Percentiles rank a stretch among this genome's conserved stretches.
Conservation (phyloP, 2,329 filamentous ascomycete genomes). For the Penicillium sp. region DNA sequence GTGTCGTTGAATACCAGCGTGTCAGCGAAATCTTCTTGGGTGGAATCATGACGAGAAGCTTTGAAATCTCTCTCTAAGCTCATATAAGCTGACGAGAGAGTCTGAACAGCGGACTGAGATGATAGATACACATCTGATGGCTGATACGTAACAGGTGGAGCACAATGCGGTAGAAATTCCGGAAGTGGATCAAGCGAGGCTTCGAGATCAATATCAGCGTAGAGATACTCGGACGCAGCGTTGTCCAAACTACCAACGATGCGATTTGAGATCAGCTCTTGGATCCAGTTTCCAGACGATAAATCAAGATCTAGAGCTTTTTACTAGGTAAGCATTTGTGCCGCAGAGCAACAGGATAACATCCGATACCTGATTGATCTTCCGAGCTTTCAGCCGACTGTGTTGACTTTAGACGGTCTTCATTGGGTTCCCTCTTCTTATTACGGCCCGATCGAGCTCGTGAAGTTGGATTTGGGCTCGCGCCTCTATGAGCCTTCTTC, state of each 20-base stretch:
- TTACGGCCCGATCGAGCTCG: background rate
- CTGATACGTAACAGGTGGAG: background rate
- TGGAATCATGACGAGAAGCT: background rate
- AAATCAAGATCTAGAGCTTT: conserved; percentile 24
- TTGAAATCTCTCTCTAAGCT: conserved; percentile 2
- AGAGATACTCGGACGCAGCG: background rate
- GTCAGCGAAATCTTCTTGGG: background rate
- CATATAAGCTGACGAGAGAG: background rate
- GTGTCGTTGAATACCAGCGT: background rate
- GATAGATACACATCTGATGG: background rate
- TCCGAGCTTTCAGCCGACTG: background rate
- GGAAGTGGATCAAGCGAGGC: conserved; percentile 6
- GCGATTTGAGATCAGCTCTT: conserved; percentile 32
- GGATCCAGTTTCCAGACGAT: conserved; percentile 35
- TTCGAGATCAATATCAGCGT: conserved; percentile 11
- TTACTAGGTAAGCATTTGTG: background rate
- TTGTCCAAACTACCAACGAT: background rate
- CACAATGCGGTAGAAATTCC: conserved; percentile 4
- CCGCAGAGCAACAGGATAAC: too few relatives aligned
- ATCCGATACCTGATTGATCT: background rate
- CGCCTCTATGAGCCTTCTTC: conserved; percentile 4
- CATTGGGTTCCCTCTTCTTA: background rate
- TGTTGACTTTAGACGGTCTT: background rate
- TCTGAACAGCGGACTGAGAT: background rate
- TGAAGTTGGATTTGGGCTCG: background rate